A percentile compares a stretch with the other conserved stretches of the same genome.
Evolutionary conservation across 768 basidiomycete species (phyloP).

Genomic region (Leccinum subgranulosum): DNA sequence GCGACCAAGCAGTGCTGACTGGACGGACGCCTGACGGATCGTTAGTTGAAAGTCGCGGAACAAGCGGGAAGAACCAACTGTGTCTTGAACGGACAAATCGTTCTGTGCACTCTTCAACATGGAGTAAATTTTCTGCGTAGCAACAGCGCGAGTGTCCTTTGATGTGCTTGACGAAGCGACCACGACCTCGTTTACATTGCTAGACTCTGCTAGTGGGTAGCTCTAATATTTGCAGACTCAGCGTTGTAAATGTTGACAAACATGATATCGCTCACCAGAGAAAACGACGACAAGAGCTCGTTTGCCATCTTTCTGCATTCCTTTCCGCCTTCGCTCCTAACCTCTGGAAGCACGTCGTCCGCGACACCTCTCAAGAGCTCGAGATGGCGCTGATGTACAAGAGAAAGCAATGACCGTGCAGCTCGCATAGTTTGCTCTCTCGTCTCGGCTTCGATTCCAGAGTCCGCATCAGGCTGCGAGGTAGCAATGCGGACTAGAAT

Average conservation of each 20-base stretch:
- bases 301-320: conserved; percentile 44
- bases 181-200: conserved; percentile 41
- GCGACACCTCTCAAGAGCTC: conserved; percentile 42
- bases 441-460: conserved; percentile 1
- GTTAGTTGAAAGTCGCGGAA: conserved; percentile 3
- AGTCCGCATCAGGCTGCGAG: neutral
- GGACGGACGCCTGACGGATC: conserved; percentile 47
- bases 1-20: conserved; percentile 64
- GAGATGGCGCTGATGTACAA: conserved; percentile 66
- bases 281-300: conserved; percentile 56
- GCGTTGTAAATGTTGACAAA: neutral
- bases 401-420: conserved; percentile 43
- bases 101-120: conserved; percentile 24
- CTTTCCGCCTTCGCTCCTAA: conserved; percentile 20
- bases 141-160: conserved; percentile 51
- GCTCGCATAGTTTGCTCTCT: conserved; percentile 4
- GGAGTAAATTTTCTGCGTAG: conserved; percentile 56
- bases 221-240: conserved; percentile 13
- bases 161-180: conserved; percentile 64
- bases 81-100: conserved; percentile 35
- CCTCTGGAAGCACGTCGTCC: conserved; percentile 35
- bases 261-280: conserved; percentile 40
- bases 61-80: conserved; percentile 16
- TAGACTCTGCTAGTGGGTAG: conserved; percentile 20
- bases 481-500: conserved; percentile 22